These are phyloP conservation scores for Leccinum pachyderme DNA, from an alignment of 1,284 basidiomycete species.

Conservation along the genomic window DNA sequence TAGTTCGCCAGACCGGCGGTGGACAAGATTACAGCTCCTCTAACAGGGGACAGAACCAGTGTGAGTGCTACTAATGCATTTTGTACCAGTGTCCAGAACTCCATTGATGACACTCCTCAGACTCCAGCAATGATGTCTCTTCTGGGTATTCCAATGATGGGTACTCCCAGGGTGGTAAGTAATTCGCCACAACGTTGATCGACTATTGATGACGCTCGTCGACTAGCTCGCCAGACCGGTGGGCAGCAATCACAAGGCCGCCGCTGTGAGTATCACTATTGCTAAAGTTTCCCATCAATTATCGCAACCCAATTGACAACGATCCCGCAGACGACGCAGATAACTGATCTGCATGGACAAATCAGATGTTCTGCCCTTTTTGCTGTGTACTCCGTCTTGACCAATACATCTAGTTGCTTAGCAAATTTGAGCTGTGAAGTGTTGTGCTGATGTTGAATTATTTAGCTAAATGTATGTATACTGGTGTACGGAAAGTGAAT, in stretches of 20 bases:
- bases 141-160: not conserved
- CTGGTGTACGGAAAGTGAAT: not conserved
- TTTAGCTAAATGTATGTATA: not conserved
- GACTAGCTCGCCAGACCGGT: too few relatives aligned
- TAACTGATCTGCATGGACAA: constrained; percentile 23
- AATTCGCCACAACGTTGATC: not conserved
- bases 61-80: constrained; percentile 27
- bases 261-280: constrained; percentile 17
- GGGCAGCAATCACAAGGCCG: constrained; percentile 19
- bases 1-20: constrained; percentile 52
- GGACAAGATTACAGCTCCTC: constrained; percentile 54
- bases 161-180: too few relatives aligned
- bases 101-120: not conserved
- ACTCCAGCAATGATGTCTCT: too few relatives aligned
- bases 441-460: not conserved
- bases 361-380: not conserved
- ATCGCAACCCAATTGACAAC: not conserved
- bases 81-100: not conserved
- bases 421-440: not conserved
- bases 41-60: constrained; percentile 13
- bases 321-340: constrained; percentile 55
- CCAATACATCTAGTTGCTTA: not conserved
- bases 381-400: not conserved
- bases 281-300: not conserved
- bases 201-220: not conserved